These are phyloP conservation scores for Ophiostoma himal-ulmi DNA, from an alignment of 2,329 filamentous ascomycete genomes.

Conservation along the genomic window DNA sequence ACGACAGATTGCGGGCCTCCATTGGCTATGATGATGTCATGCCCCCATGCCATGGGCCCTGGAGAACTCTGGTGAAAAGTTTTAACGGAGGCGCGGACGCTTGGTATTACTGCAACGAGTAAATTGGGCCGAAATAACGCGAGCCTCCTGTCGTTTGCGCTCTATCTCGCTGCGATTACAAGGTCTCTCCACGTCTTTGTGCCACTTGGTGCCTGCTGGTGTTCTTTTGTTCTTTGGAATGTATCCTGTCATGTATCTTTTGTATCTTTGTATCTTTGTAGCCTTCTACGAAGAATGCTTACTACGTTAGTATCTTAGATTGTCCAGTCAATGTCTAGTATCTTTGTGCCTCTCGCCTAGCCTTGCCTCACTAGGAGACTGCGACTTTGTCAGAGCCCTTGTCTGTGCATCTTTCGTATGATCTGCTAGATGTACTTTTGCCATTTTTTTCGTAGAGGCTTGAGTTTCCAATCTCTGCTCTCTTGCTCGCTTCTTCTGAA, in stretches of 20 bases:
- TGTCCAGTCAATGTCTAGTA: background rate
- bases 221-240: background rate
- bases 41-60: slow-evolving; percentile 10
- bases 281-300: background rate
- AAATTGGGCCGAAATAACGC: slow-evolving; percentile 15
- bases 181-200: background rate
- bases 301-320: background rate
- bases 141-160: background rate
- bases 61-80: background rate
- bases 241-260: background rate
- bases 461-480: background rate
- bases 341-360: background rate
- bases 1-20: slow-evolving; percentile 1
- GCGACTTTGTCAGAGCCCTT: background rate
- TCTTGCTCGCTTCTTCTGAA: background rate
- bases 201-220: background rate
- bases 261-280: background rate
- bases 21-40: slow-evolving; percentile 2
- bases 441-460: background rate
- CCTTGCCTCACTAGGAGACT: background rate
- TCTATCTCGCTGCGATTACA: background rate
- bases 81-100: slow-evolving; percentile 13
- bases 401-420: background rate
- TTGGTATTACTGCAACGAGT: slow-evolving; percentile 17
- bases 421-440: background rate